Evolutionary conservation across 1,284 basidiomycete genomes (phyloP).

Genomic region (Xanthoconium separans): DNA sequence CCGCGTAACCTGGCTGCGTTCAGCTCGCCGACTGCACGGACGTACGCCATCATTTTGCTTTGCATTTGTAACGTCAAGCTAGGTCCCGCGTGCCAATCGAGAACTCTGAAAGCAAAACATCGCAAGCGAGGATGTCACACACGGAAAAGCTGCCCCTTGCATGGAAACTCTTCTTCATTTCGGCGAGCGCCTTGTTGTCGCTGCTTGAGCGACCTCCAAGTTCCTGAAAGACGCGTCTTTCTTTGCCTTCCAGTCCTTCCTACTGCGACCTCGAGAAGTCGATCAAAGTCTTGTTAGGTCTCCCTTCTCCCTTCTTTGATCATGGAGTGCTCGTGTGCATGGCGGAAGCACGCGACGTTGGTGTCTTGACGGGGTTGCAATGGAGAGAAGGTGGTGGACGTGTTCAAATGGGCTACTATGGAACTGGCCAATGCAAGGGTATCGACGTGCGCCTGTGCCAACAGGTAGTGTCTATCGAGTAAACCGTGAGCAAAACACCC

Average conservation of each 20-base stretch:
- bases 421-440: constrained; percentile 74
- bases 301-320: constrained; percentile 88
- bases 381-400: constrained; percentile 84
- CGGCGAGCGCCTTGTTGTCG: constrained; percentile 52
- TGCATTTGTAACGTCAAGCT: constrained; percentile 76
- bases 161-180: constrained; percentile 60
- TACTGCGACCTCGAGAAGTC: constrained; percentile 74
- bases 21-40: constrained; percentile 72
- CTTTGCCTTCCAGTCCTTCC: constrained; percentile 86
- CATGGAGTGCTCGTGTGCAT: constrained; percentile 91
- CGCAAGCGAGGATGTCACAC: constrained; percentile 23
- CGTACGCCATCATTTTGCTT: constrained; percentile 95
- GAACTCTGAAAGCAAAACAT: constrained; percentile 5
- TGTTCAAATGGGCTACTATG: constrained; percentile 81
- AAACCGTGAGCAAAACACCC: too few relatives aligned
- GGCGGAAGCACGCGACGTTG: constrained; percentile 85
- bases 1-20: constrained; percentile 73
- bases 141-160: constrained; percentile 56
- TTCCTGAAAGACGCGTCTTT: constrained; percentile 89
- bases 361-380: constrained; percentile 89
- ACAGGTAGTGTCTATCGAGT: constrained; percentile 67
- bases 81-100: constrained; percentile 41
- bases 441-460: constrained; percentile 90
- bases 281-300: constrained; percentile 85
- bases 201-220: constrained; percentile 63